These are phyloP conservation scores for Pistacia integerrima DNA, from an alignment of 345 rosid genomes.

Conservation along the genomic window DNA sequence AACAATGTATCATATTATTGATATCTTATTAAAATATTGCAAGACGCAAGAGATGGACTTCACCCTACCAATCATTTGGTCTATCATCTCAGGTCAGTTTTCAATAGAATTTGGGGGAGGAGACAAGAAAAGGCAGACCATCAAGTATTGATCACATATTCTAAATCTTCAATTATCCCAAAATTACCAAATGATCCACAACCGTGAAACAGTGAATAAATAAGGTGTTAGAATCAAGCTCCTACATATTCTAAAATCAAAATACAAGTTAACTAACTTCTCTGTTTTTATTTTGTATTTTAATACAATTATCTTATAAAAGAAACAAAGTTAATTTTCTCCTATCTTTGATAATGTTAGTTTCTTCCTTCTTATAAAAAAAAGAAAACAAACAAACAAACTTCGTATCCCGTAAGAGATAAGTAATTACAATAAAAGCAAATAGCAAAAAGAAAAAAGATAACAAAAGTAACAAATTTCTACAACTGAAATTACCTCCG, in stretches of 20 bases:
- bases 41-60: too few relatives aligned
- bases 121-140: too few relatives aligned
- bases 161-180: neutral
- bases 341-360: too few relatives aligned
- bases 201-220: neutral
- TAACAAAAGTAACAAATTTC: neutral
- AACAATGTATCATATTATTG: too few relatives aligned
- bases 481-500: slow-evolving; percentile 51
- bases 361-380: too few relatives aligned
- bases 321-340: neutral
- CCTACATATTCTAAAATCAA: neutral
- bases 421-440: neutral
- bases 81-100: neutral
- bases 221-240: neutral
- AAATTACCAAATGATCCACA: neutral
- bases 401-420: neutral
- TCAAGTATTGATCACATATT: too few relatives aligned
- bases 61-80: too few relatives aligned
- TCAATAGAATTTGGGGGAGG: too few relatives aligned
- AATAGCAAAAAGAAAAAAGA: neutral
- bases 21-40: too few relatives aligned
- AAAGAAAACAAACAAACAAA: too few relatives aligned
- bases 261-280: neutral
- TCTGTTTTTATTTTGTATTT: neutral
- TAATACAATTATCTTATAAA: neutral